phyloP scores from a whole-genome alignment of 179 eudicot genomes.

The Monotropa hypopitys region DNA sequence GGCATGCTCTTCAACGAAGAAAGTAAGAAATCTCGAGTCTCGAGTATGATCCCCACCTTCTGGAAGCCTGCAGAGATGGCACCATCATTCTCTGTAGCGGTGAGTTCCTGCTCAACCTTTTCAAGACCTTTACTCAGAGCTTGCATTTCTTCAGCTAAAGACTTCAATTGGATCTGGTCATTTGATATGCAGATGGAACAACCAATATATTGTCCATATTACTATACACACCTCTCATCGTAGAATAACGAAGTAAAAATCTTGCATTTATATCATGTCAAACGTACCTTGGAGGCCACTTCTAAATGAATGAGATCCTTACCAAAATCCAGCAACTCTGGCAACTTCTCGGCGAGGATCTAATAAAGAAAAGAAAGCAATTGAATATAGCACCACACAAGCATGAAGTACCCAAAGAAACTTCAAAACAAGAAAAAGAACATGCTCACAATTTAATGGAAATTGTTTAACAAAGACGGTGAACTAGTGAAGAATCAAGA shows the following conservation, averaged over 20 bases:
- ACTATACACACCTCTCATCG: neutral
- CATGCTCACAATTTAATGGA: neutral
- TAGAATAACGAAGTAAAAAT: neutral
- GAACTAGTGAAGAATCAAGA: neutral
- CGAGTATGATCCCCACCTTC: slow-evolving; percentile 35
- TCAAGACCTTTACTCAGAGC: slow-evolving; percentile 99
- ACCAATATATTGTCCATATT: neutral
- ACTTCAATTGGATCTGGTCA: slow-evolving; percentile 71
- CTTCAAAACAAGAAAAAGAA: neutral
- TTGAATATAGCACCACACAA: slow-evolving; percentile 3
- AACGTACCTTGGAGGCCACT: slow-evolving; percentile 83
- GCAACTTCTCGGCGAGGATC: slow-evolving; percentile 86
- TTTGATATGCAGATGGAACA: neutral
- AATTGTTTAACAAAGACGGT: neutral
- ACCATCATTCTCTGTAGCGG: slow-evolving; percentile 86
- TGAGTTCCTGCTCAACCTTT: slow-evolving; percentile 95
- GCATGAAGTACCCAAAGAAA: neutral
- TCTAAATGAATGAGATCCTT: slow-evolving; percentile 86
- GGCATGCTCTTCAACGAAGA: neutral
- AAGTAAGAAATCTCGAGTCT: neutral
- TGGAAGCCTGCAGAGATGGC: slow-evolving; percentile 75
- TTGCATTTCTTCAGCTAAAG: slow-evolving; percentile 99
- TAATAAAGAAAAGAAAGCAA: slow-evolving; percentile 17
- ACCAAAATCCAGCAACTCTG: slow-evolving; percentile 79
- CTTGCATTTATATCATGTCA: neutral